Percentiles rank a stretch among this genome's conserved stretches.
Conservation (phyloP, 331 rosid species). For the Cydonia oblonga region DNA sequence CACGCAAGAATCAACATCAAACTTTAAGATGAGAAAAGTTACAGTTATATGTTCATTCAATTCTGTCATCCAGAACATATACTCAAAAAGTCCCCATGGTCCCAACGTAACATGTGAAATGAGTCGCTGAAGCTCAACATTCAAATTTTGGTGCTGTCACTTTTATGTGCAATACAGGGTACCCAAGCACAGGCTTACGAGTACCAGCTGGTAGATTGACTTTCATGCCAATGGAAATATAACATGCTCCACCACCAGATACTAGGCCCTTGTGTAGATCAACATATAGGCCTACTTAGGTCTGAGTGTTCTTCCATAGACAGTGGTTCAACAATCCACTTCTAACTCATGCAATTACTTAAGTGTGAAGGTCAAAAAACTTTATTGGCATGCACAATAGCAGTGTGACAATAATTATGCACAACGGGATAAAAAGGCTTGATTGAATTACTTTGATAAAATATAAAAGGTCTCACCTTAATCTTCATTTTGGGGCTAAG, state of each 20-base stretch:
- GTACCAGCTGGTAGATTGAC: not conserved
- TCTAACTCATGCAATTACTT: not conserved
- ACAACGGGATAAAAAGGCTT: not conserved
- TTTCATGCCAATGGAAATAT: not conserved
- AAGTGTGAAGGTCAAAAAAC: not conserved
- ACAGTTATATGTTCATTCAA: not conserved
- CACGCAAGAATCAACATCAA: not conserved
- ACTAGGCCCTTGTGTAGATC: not conserved
- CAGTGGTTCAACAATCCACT: not conserved
- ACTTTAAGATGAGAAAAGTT: not conserved
- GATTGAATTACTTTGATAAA: constrained; percentile 5
- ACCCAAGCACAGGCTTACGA: not conserved
- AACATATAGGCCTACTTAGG: not conserved
- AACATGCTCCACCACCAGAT: not conserved
- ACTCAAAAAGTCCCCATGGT: not conserved
- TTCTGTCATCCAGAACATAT: not conserved
- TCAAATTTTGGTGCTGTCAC: not conserved
- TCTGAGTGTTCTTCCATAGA: not conserved
- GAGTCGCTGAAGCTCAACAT: not conserved
- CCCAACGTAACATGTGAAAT: not conserved
- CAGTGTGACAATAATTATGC: not conserved
- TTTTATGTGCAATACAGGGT: not conserved
- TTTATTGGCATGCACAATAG: not conserved
- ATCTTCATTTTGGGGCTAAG: constrained; percentile 53
- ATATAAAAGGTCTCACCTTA: constrained; percentile 48